Conservation (phyloP, 495 filamentous ascomycete species). For the Lasiosphaeria ovina region DNA sequence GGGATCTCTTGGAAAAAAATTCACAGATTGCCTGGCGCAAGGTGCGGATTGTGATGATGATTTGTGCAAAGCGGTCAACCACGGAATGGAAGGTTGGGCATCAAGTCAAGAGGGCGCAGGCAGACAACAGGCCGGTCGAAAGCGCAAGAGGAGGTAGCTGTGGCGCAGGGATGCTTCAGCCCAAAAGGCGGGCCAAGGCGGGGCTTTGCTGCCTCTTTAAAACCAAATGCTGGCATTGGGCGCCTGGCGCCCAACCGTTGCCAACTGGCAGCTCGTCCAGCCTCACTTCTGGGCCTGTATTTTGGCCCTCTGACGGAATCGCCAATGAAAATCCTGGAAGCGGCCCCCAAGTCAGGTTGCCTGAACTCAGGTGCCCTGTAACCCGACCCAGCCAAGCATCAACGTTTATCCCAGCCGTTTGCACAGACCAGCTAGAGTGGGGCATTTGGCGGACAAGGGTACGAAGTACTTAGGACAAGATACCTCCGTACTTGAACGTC, state of each 20-base stretch:
- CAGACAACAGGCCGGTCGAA: constrained; percentile 9
- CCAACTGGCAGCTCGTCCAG: constrained; percentile 30
- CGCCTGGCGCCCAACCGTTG: constrained; percentile 26
- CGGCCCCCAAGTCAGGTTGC: no score
- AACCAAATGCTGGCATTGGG: constrained; percentile 11
- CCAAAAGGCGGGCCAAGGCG: constrained; percentile 10
- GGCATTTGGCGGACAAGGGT: background rate
- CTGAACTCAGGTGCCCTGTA: background rate
- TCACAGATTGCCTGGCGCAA: constrained; percentile 13
- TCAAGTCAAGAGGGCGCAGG: constrained; percentile 18
- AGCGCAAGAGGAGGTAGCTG: constrained; percentile 15
- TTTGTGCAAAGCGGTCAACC: constrained; percentile 38
- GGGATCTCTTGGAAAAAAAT: background rate
- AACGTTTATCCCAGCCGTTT: constrained; percentile 25
- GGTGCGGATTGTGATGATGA: constrained; percentile 16
- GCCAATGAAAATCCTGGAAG: background rate
- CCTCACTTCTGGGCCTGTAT: constrained; percentile 21
- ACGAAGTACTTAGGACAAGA: no score
- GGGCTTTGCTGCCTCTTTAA: constrained; percentile 18
- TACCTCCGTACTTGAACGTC: no score
- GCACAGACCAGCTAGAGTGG: constrained; percentile 8
- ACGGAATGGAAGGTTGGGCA: constrained; percentile 34
- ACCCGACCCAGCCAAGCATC: constrained; percentile 16
- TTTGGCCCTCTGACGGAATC: constrained; percentile 27
- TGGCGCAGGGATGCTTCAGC: constrained; percentile 23